Conservation (phyloP, 2,329 filamentous ascomycete genomes). For the Diaporthe australafricana region DNA sequence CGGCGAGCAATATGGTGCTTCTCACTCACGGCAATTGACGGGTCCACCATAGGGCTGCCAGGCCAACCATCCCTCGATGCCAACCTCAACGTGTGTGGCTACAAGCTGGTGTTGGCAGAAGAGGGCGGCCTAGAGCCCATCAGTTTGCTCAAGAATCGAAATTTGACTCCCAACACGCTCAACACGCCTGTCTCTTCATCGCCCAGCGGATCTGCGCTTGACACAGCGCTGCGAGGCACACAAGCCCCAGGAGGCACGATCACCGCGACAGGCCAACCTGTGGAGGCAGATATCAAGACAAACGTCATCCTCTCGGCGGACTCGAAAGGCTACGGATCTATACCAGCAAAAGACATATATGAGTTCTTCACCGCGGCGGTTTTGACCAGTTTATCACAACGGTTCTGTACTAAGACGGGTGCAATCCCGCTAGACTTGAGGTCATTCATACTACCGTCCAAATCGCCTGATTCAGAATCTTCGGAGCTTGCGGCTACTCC, state of each 20-base stretch:
- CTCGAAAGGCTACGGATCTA: conserved; percentile 48
- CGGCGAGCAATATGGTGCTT: conserved; percentile 68
- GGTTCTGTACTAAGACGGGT: conserved; percentile 60
- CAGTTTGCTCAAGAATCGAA: conserved; percentile 58
- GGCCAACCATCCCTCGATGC: conserved; percentile 49
- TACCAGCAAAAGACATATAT: conserved; percentile 59
- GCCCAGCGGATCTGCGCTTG: conserved; percentile 54
- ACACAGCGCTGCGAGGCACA: conserved; percentile 48
- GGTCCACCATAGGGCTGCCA: conserved; percentile 40
- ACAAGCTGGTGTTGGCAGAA: conserved; percentile 57
- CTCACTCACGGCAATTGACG: conserved; percentile 58
- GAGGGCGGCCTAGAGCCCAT: conserved; percentile 64
- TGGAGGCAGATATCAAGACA: conserved; percentile 47
- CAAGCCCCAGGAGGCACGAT: conserved; percentile 41
- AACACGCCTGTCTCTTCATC: conserved; percentile 61
- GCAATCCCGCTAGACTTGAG: conserved; percentile 66
- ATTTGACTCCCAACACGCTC: conserved; percentile 51
- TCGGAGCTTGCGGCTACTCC: conserved; percentile 45
- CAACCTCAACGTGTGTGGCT: conserved; percentile 57
- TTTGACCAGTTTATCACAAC: conserved; percentile 60
- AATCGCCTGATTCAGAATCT: conserved; percentile 44
- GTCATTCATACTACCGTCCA: conserved; percentile 59
- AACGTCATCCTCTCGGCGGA: conserved; percentile 42
- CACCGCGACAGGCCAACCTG: background rate
- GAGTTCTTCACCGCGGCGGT: conserved; percentile 66